A percentile compares a stretch with the other conserved stretches of the same genome.
Evolutionary conservation across 768 basidiomycete species (phyloP).

Genomic region (Mycena albidolilacea): DNA sequence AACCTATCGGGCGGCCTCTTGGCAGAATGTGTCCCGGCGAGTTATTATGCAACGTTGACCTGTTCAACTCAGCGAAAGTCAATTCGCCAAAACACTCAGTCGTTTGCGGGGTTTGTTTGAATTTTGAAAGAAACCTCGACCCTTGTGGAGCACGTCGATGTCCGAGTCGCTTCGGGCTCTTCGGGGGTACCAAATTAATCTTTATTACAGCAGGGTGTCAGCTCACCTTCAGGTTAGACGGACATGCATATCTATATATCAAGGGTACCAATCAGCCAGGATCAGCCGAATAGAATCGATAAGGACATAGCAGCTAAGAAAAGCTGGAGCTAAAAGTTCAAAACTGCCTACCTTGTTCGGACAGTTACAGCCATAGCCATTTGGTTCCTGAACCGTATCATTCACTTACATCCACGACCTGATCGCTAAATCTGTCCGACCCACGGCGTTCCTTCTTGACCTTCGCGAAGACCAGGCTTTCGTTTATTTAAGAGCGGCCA

Average conservation of each 20-base stretch:
- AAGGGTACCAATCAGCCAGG: no score
- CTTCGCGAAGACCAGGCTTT: slow-evolving; percentile 22
- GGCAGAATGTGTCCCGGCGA: background rate
- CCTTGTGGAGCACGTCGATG: background rate
- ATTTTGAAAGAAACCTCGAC: no score
- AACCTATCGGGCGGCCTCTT: slow-evolving; percentile 11
- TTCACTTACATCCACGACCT: background rate
- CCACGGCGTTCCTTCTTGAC: slow-evolving; percentile 2
- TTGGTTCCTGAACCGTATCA: slow-evolving; percentile 8
- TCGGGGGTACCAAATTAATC: slow-evolving; percentile 21
- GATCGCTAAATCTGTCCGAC: slow-evolving; percentile 7
- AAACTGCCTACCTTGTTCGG: slow-evolving; percentile 12
- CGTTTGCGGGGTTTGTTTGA: background rate
- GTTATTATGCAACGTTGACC: slow-evolving; percentile 16
- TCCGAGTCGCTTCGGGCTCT: background rate
- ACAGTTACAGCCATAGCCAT: slow-evolving; percentile 5
- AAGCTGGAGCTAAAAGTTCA: background rate
- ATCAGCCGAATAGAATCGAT: background rate
- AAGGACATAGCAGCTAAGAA: slow-evolving; percentile 16
- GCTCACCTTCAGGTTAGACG: background rate
- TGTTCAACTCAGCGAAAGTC: slow-evolving; percentile 14
- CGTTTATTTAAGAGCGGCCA: slow-evolving; percentile 23
- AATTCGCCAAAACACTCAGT: slow-evolving; percentile 31
- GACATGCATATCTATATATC: background rate
- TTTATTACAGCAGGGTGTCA: slow-evolving; percentile 12